Base-by-base conservation (phyloP, 176 grass and related monocot genomes). In the Oryza meridionalis region DNA sequence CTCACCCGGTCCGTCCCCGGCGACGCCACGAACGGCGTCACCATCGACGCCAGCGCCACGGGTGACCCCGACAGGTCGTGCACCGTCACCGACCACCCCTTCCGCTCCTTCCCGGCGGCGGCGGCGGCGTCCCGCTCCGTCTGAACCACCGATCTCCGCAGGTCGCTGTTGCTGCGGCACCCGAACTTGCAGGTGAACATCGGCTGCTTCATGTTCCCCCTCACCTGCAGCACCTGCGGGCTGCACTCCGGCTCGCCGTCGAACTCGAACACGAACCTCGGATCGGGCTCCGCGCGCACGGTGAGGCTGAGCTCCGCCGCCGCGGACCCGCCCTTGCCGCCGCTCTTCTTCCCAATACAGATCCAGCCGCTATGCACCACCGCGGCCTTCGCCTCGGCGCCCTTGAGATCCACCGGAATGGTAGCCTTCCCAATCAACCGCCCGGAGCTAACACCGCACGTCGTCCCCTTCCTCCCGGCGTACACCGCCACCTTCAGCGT, bases 121-220 rank as follows among this genome's bases (percentile, higher is more conserved):
- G 49, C 73, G 17, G 53, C 73, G 17, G 53, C 19, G 53, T 91
- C 87, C 4, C 84, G 84, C 53, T 88, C 89, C 69, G 87, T 84
- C 77, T 86, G 87, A 49, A 91, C 74, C 24, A 78, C 78, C 0
- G 90, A 79, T 33, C 87, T 69, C 11, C 91, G 90, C 49, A 94
- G 91, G 80, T 99, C 96, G 82, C 89, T 90, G 73, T 87, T 85
- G 73, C 80, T 90, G 13, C 96, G 91, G 88, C 93, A 99, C 2
- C 90, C 90, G 84, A 99, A 99, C 81, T 89, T 89, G 95, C 95
- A 97, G 26, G 92, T 97, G 89, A 97, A 97, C 82, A 97, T 92
- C 13, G 95, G 95, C 84, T 97, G 95, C 70, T 86, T 91, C 90
- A 90, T 88, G 70, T 5, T 38, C 26, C 90, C 88, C 24, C 86